Percentiles rank a stretch among this genome's conserved stretches.
These are phyloP conservation scores for Bjerkandera adusta DNA, from an alignment of 1,284 basidiomycete species.

Conservation along the genomic window DNA sequence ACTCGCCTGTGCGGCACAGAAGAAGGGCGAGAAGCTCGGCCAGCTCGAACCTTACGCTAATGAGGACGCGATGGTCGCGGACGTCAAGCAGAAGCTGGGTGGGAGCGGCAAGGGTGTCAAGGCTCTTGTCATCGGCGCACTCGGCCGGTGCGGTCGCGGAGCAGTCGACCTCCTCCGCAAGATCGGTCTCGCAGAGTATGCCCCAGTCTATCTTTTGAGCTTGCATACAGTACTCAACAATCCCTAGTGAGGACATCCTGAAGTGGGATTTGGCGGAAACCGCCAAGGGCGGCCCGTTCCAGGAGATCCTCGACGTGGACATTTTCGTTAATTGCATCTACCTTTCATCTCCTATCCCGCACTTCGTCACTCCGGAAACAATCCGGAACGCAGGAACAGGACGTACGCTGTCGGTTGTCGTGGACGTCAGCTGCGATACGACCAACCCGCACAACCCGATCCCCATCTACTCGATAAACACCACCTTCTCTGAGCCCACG, in stretches of 20 bases:
- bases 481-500: conserved; percentile 93
- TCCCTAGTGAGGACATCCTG: conserved; percentile 81
- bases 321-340: conserved; percentile 99
- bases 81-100: conserved; percentile 69
- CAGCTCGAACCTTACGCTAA: conserved; percentile 79
- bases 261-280: conserved; percentile 99
- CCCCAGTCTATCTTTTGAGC: neutral
- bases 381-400: conserved; percentile 70
- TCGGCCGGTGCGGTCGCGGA: conserved; percentile 95
- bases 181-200: conserved; percentile 87
- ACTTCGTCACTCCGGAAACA: conserved; percentile 80
- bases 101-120: conserved; percentile 76
- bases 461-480: conserved; percentile 95
- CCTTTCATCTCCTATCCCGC: conserved; percentile 85
- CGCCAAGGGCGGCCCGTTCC: conserved; percentile 95
- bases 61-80: conserved; percentile 77
- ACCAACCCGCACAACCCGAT: conserved; percentile 99
- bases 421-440: conserved; percentile 99
- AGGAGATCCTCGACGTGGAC: conserved; percentile 95
- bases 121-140: conserved; percentile 94
- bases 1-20: conserved; percentile 77
- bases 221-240: conserved; percentile 5
- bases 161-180: conserved; percentile 95
- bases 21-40: conserved; percentile 61
- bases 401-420: conserved; percentile 81